Conservation (phyloP, 2,329 filamentous ascomycete genomes). For the Microsporum audouinii region DNA sequence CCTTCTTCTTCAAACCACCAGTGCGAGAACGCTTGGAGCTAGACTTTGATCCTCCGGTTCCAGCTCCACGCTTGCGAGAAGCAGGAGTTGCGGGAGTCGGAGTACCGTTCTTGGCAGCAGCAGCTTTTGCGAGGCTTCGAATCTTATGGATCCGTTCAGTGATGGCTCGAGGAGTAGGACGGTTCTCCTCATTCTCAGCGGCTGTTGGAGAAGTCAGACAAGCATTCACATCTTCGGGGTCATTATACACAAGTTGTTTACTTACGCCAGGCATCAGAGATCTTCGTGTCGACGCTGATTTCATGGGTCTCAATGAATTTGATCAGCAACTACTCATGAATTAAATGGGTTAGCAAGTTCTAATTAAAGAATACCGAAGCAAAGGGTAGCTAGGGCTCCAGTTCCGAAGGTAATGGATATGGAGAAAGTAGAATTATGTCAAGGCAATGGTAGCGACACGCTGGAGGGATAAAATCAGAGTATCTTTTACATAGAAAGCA, state of each 20-base stretch:
- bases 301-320: slow-evolving; percentile 33
- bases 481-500: neutral
- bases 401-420: too few species aligned
- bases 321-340: slow-evolving; percentile 25
- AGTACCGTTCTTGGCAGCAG: slow-evolving; percentile 2
- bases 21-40: slow-evolving; percentile 3
- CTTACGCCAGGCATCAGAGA: slow-evolving; percentile 33
- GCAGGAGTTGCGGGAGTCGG: slow-evolving; percentile 10
- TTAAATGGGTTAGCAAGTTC: neutral
- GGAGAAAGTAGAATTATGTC: neutral
- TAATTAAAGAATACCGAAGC: too few species aligned
- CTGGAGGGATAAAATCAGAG: neutral
- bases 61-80: slow-evolving; percentile 8
- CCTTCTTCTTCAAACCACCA: neutral
- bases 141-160: slow-evolving; percentile 30
- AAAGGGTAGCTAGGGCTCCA: too few species aligned
- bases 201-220: slow-evolving; percentile 10
- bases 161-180: slow-evolving; percentile 32
- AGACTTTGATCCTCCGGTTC: neutral
- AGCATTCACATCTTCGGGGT: neutral
- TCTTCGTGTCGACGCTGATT: slow-evolving; percentile 24
- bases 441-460: neutral
- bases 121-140: slow-evolving; percentile 13
- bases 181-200: slow-evolving; percentile 12
- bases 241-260: slow-evolving; percentile 4